Percentiles rank a stretch among this genome's conserved stretches.
These are phyloP conservation scores for Lachancea dasiensis DNA, from an alignment of 805 yeast species.

Conservation along the genomic window DNA sequence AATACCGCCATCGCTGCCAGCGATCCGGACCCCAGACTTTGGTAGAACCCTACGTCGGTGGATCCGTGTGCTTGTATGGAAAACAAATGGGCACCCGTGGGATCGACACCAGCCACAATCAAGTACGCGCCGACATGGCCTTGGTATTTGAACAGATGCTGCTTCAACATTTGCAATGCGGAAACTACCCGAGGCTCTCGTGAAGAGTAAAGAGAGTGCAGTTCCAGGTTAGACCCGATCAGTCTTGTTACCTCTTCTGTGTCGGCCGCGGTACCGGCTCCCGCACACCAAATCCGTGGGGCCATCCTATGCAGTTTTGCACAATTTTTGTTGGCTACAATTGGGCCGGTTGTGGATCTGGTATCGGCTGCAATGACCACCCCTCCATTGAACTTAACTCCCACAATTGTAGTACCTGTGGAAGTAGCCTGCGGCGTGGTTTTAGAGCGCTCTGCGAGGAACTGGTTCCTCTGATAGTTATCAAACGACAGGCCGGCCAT, in stretches of 20 bases:
- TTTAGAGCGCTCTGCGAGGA: slow-evolving; percentile 63
- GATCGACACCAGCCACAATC: slow-evolving; percentile 97
- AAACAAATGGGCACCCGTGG: slow-evolving; percentile 90
- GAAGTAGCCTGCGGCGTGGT: slow-evolving; percentile 86
- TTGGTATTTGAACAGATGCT: slow-evolving; percentile 93
- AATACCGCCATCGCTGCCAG: slow-evolving; percentile 98
- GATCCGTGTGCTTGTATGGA: slow-evolving; percentile 98
- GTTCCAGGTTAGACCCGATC: slow-evolving; percentile 82
- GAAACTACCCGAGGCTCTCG: slow-evolving; percentile 92
- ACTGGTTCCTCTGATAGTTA: slow-evolving; percentile 84
- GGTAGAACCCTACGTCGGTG: slow-evolving; percentile 91
- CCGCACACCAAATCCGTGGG: slow-evolving; percentile 97
- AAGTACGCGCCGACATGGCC: slow-evolving; percentile 96
- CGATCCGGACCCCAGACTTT: slow-evolving; percentile 93
- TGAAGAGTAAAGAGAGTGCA: slow-evolving; percentile 77
- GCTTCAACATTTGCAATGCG: slow-evolving; percentile 87
- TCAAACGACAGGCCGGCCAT: slow-evolving; percentile 94
- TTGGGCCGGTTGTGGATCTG: slow-evolving; percentile 93
- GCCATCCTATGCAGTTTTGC: slow-evolving; percentile 87
- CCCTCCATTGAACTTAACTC: slow-evolving; percentile 87
- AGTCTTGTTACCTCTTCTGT: slow-evolving; percentile 96
- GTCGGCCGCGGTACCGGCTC: slow-evolving; percentile 99
- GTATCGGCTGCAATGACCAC: slow-evolving; percentile 99
- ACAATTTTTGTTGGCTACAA: slow-evolving; percentile 97
- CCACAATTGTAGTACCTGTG: slow-evolving; percentile 99